A percentile compares a stretch with the other conserved stretches of the same genome.
Conservation (phyloP, 768 basidiomycete species). For the Leucocoprinus sp. region DNA sequence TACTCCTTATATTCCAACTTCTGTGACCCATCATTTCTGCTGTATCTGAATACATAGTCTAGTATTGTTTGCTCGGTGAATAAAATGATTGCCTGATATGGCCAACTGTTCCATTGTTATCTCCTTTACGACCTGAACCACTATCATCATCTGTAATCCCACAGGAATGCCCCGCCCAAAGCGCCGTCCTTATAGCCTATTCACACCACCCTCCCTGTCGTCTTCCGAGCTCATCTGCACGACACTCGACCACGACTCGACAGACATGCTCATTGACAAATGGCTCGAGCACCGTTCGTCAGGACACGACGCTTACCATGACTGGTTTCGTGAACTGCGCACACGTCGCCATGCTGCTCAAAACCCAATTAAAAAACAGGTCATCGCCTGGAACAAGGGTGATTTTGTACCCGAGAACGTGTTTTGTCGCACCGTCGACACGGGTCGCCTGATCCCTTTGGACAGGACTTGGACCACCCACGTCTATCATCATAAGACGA, state of each 20-base stretch:
- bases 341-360: slow-evolving; percentile 51
- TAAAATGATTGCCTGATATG: slow-evolving; percentile 10
- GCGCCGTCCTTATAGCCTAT: slow-evolving; percentile 49
- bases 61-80: slow-evolving; percentile 10
- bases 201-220: slow-evolving; percentile 55
- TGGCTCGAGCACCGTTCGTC: slow-evolving; percentile 67
- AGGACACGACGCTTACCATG: slow-evolving; percentile 61
- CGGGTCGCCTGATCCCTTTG: slow-evolving; percentile 68
- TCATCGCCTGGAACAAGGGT: slow-evolving; percentile 58
- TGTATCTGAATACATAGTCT: neutral
- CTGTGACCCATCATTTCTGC: neutral
- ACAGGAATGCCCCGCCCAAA: slow-evolving; percentile 30
- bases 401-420: slow-evolving; percentile 74
- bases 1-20: neutral
- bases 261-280: slow-evolving; percentile 74
- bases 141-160: slow-evolving; percentile 1
- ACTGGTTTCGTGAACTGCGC: slow-evolving; percentile 67
- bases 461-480: slow-evolving; percentile 80
- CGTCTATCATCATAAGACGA: slow-evolving; percentile 70
- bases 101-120: slow-evolving; percentile 5
- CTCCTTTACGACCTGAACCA: slow-evolving; percentile 2
- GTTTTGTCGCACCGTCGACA: slow-evolving; percentile 73
- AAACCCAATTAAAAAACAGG: slow-evolving; percentile 38
- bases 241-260: slow-evolving; percentile 67
- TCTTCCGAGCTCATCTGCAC: slow-evolving; percentile 78